Base-by-base conservation (phyloP, 805 yeast genomes). In the Nakazawaea wyomingensis region DNA sequence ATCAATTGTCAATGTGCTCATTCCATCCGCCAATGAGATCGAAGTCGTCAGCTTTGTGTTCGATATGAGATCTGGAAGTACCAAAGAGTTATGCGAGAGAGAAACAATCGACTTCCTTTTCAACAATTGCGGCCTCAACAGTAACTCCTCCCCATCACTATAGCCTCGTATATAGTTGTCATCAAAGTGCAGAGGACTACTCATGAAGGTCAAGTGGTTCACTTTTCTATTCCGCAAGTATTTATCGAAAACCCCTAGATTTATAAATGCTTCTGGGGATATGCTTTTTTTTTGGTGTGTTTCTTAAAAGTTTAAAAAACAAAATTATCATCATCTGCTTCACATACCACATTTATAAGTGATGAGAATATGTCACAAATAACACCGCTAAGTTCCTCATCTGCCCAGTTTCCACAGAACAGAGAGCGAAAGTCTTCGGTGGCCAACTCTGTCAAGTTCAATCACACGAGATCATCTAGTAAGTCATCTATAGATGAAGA, bases 361-460 rank as follows among this genome's bases (percentile, higher is more conserved):
- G 38, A 35, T 16, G 24, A n/a, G 7, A 14, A 4, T n/a, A 41
- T 41, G 44, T n/a, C 44, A 6, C 39, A 35, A 19, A 32, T 37
- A 18, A 27, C 44, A 10, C 21, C 33, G 14, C 14, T n/a, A 7
- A 28, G 16, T n/a, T 22, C 30, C 6, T 34, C n/a, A 30, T 13
- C 17, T 21, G 41, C 18, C 27, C 40, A 11, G 30, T 42, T 30
- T 30, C 41, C n/a, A n/a, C 19, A 13, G 6, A 26, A n/a, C 16
- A 35, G 38, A 16, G 38, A 35, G 24, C 33, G 47, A 32, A 35
- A 29, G 24, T 37, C 47, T 18, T 34, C 43, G 8, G 28, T 41
- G 13, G 50, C 50, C 5, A 45, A 41, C 22, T 46, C 44, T 16
- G 42, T 47, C 27, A 39, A 30, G 14, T 47, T 47, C 33, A 39